A percentile compares a stretch with the other conserved stretches of the same genome.
These are phyloP conservation scores for Pseudogymnoascus sp. DNA, from an alignment of 2,329 filamentous ascomycete species.

Conservation along the genomic window DNA sequence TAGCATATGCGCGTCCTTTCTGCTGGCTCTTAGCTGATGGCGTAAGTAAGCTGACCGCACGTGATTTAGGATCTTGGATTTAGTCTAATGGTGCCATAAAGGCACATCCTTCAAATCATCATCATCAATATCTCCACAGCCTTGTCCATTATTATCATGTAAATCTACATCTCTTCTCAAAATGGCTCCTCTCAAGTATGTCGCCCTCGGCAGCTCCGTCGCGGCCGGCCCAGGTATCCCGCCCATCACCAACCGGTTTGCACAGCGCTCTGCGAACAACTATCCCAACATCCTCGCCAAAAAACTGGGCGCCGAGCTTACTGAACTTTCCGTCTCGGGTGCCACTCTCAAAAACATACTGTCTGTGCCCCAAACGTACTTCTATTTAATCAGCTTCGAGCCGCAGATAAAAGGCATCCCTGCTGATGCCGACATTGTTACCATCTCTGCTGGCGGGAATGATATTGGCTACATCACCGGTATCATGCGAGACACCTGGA, in stretches of 20 bases:
- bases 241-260: conserved; percentile 25
- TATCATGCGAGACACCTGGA: conserved; percentile 27
- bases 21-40: neutral
- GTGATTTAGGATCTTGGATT: neutral
- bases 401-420: conserved; percentile 33
- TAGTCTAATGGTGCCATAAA: neutral
- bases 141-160: neutral
- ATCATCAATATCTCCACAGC: neutral
- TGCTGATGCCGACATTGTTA: conserved; percentile 30
- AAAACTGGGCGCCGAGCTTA: conserved; percentile 20
- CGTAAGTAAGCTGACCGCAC: neutral
- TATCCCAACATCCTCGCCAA: conserved; percentile 30
- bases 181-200: conserved; percentile 4
- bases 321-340: conserved; percentile 31
- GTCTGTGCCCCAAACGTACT: conserved; percentile 27
- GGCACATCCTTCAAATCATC: neutral
- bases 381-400: conserved; percentile 23
- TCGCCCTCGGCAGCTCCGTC: neutral
- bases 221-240: conserved; percentile 26
- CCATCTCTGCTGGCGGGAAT: conserved; percentile 34
- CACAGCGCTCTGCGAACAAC: conserved; percentile 31
- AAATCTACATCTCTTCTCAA: neutral
- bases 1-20: neutral
- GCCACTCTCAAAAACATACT: conserved; percentile 34
- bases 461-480: conserved; percentile 34